Conservation (phyloP, 495 filamentous ascomycete species). For the Penicilliopsis zonata region DNA sequence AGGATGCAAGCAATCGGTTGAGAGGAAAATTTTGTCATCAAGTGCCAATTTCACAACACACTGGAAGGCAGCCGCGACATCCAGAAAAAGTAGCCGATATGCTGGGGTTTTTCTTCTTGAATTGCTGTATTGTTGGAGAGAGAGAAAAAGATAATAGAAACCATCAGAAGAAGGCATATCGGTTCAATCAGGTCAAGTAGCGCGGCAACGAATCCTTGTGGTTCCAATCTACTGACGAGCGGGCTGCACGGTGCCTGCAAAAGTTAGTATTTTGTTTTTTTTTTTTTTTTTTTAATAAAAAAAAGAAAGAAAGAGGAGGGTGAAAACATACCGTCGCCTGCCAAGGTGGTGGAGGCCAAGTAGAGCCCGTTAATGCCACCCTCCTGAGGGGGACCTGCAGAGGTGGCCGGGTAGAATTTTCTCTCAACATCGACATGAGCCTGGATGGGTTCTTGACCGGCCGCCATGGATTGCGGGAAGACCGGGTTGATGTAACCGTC, state of each 20-base stretch:
- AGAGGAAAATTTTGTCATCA: no score
- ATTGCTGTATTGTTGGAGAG: no score
- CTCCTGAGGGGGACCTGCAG: conserved; percentile 29
- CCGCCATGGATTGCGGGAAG: conserved; percentile 41
- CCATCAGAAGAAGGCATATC: no score
- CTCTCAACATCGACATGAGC: conserved; percentile 33
- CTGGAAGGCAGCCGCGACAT: no score
- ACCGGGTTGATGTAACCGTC: conserved; percentile 48
- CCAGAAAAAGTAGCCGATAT: no score
- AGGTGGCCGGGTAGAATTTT: conserved; percentile 33
- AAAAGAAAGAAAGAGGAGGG: conserved; percentile 1
- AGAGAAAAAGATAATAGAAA: no score
- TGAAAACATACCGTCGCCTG: conserved; percentile 30
- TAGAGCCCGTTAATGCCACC: conserved; percentile 35
- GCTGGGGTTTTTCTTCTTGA: no score
- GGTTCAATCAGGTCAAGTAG: no score
- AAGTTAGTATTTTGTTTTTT: no score
- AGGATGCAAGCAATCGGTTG: no score
- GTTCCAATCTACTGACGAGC: conserved; percentile 29
- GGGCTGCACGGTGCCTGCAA: conserved; percentile 30
- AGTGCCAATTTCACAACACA: no score
- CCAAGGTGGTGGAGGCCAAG: conserved; percentile 33
- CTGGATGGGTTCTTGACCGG: conserved; percentile 33
- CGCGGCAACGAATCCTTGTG: conserved; percentile 2
- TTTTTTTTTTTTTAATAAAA: no score